Evolutionary conservation across 2,329 filamentous ascomycete species (phyloP).

Genomic region (Madurella mycetomatis): DNA sequence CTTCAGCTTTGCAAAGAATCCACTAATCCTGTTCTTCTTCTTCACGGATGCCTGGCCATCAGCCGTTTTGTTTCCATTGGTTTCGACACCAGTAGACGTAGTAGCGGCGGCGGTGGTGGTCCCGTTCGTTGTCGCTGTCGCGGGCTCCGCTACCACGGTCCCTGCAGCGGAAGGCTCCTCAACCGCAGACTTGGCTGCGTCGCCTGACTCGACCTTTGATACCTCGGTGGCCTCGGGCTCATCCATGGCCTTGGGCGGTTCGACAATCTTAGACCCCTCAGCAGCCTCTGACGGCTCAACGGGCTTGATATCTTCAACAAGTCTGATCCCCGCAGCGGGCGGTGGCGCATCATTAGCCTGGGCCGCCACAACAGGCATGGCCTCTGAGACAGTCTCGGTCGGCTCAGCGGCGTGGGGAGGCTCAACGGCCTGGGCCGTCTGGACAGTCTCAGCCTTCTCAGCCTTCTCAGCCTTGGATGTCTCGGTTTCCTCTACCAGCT

Average conservation of each 20-base stretch:
- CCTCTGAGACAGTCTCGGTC: not conserved
- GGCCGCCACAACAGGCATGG: not conserved
- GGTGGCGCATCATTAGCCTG: constrained; percentile 1
- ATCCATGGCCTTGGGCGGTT: not conserved
- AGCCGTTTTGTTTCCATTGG: constrained; percentile 30
- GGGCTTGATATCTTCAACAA: not conserved
- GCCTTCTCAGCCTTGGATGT: not conserved
- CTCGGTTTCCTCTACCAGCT: constrained; percentile 4
- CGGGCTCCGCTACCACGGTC: too few species aligned
- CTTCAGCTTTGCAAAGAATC: constrained; percentile 57
- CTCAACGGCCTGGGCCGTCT: constrained; percentile 7
- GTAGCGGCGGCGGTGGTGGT: constrained; percentile 3
- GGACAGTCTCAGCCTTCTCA: constrained; percentile 4
- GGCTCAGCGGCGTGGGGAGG: constrained; percentile 1
- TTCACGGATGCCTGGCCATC: constrained; percentile 43
- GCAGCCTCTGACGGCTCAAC: not conserved
- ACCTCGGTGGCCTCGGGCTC: not conserved
- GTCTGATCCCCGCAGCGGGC: not conserved
- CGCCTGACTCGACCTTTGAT: not conserved
- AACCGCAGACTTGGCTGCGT: not conserved
- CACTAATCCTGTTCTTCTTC: constrained; percentile 62
- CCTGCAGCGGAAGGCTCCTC: constrained; percentile 2
- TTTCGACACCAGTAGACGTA: constrained; percentile 15
- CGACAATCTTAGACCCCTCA: not conserved
- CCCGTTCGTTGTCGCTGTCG: constrained; percentile 19